Conservation (phyloP, 352 stramenopile species). For the Halophytophthora batemanensis region DNA sequence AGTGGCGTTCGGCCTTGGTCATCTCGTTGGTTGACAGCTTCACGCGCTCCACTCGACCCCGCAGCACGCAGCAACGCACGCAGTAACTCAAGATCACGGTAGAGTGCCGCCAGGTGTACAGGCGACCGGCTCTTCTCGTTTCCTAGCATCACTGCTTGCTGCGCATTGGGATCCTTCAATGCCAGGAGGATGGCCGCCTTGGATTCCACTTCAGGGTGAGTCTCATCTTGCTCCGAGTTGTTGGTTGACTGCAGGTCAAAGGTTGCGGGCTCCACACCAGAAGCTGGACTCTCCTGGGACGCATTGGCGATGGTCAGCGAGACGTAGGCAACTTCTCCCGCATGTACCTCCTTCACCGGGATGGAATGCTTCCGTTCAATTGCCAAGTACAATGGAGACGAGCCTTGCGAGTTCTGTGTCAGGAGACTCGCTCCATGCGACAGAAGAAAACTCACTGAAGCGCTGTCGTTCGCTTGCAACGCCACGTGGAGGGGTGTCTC, state of each 20-base stretch:
- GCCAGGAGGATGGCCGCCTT: slow-evolving; percentile 51
- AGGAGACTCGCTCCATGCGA: slow-evolving; percentile 46
- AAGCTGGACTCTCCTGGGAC: slow-evolving; percentile 3
- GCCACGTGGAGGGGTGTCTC: slow-evolving; percentile 54
- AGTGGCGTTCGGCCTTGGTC: slow-evolving; percentile 51
- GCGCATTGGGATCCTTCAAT: slow-evolving; percentile 40
- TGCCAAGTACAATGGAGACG: slow-evolving; percentile 46
- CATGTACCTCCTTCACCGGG: slow-evolving; percentile 40
- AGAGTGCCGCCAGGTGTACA: slow-evolving; percentile 54
- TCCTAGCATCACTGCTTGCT: slow-evolving; percentile 38
- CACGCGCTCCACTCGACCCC: slow-evolving; percentile 26
- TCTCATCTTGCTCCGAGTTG: neutral
- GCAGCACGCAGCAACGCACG: slow-evolving; percentile 39
- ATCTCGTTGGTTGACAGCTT: slow-evolving; percentile 49
- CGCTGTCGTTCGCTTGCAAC: slow-evolving; percentile 34
- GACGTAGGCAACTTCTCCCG: slow-evolving; percentile 58
- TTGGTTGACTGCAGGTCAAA: slow-evolving; percentile 12
- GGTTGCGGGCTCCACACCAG: slow-evolving; percentile 10
- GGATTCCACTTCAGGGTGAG: slow-evolving; percentile 3
- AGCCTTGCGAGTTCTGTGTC: slow-evolving; percentile 30
- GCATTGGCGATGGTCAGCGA: slow-evolving; percentile 14
- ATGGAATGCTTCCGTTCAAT: slow-evolving; percentile 45
- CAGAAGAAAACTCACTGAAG: slow-evolving; percentile 41
- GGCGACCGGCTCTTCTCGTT: slow-evolving; percentile 50
- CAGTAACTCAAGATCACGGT: slow-evolving; percentile 63